Base-by-base conservation (phyloP, 83 land plant species). In the Larix sibirica region DNA sequence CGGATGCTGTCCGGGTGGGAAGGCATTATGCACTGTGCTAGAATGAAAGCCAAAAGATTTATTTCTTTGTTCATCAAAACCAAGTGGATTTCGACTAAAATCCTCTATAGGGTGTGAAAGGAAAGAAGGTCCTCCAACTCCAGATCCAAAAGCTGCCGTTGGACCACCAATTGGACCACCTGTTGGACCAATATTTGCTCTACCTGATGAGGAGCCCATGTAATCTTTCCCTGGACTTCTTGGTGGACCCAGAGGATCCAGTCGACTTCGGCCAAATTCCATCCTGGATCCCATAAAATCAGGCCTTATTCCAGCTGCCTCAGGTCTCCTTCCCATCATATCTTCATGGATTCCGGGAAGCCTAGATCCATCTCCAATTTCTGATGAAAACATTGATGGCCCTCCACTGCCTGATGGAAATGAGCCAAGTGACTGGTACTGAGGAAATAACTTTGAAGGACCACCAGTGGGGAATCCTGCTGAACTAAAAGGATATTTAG, bases 211-310 rank as follows among this genome's bases (percentile, higher is more conserved):
- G 59, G 79, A 13, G 47, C 54, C 58, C 33, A 56, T 33, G 40
- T 24, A 83, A 62, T 90, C 92, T 75, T 88, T 87, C 67, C 73
- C 84, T 21, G 94, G 94, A 81, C 92, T 92, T 82, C 90, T 71
- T 47, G 71, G 59, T 21, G 87, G 82, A 84, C 61, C 64, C 16
- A 90, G 70, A 20, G 83, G 68, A 84, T 85, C 90, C 71, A 84
- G 42, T 70, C 81, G 88, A 74, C 36, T 87, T 1, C 84, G 85
- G 40, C 82, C 89, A 87, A 80, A 86, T 77, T 82, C 89, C 79
- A 85, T 54, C 63, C 47, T 81, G 18, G 87, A 83, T 61, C 86
- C 80, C 77, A 80, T 74, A 62, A 83, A 80, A 81, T 83, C 88
- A 10, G 81, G 75, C 86, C 68, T 73, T 28, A 77, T 17, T 60